Evolutionary conservation across 768 basidiomycete species (phyloP).

Genomic region (Kwoniella sp.): DNA sequence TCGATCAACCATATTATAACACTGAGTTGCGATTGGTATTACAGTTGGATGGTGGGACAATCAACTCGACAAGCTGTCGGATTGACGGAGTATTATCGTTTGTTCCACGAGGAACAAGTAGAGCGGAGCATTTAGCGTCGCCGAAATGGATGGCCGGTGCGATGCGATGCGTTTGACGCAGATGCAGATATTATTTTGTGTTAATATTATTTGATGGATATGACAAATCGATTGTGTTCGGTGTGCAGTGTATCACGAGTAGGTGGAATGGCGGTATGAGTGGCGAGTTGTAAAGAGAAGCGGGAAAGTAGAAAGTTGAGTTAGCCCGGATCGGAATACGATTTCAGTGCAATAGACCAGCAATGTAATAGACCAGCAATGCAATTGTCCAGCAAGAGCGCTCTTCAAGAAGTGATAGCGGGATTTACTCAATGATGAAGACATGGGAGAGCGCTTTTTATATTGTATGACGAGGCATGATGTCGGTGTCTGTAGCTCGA

Average conservation of each 20-base stretch:
- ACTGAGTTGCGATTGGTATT: too few species aligned
- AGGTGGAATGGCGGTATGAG: neutral
- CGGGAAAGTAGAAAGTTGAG: neutral
- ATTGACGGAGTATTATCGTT: neutral
- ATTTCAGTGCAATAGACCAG: neutral
- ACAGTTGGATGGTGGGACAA: too few species aligned
- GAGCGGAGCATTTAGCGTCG: neutral
- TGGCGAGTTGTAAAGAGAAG: neutral
- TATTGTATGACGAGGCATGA: too few species aligned
- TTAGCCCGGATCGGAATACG: neutral
- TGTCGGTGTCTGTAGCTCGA: too few species aligned
- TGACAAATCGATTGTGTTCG: conserved; percentile 1
- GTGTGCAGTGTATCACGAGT: neutral
- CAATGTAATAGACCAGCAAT: too few species aligned
- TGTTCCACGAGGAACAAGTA: neutral
- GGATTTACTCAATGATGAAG: too few species aligned
- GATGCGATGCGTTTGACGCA: too few species aligned
- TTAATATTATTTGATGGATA: neutral
- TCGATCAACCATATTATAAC: conserved; percentile 14
- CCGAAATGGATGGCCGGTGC: too few species aligned
- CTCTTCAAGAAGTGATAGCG: too few species aligned
- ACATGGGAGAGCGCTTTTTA: too few species aligned
- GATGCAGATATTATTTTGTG: too few species aligned
- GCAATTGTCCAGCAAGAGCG: neutral
- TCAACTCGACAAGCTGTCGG: neutral